A percentile compares a stretch with the other conserved stretches of the same genome.
Conservation (phyloP, 2,329 filamentous ascomycete species). For the Lecanosticta acicola region DNA sequence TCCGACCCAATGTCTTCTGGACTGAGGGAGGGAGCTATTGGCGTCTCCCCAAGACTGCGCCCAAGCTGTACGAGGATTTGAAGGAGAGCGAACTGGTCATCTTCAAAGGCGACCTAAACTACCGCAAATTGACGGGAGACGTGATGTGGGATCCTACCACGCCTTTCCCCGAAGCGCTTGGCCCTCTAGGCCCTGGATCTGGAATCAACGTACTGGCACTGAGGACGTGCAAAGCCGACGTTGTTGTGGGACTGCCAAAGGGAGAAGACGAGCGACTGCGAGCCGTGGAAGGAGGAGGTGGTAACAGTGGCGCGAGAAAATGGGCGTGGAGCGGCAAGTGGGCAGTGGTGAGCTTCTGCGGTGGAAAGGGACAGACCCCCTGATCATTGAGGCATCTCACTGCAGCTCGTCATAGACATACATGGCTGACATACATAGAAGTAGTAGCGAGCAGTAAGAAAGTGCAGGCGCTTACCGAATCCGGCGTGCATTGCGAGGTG, state of each 20-base stretch:
- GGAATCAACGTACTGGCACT: constrained; percentile 80
- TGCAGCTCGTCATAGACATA: not conserved
- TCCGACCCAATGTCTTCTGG: constrained; percentile 88
- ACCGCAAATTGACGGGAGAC: constrained; percentile 85
- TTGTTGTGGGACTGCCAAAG: constrained; percentile 77
- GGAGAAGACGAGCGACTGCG: constrained; percentile 79
- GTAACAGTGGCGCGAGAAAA: constrained; percentile 63
- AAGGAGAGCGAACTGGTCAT: constrained; percentile 80
- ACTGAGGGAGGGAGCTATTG: constrained; percentile 83
- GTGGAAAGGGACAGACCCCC: constrained; percentile 50
- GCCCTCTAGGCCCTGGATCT: constrained; percentile 73
- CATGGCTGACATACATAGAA: not conserved
- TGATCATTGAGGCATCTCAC: not conserved
- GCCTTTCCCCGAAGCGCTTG: constrained; percentile 76
- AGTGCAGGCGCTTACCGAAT: no score
- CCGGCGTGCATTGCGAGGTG: no score
- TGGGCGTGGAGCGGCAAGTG: constrained; percentile 98
- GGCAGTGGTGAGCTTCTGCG: constrained; percentile 81
- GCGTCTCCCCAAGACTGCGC: constrained; percentile 67
- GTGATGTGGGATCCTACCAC: constrained; percentile 86
- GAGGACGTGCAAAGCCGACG: constrained; percentile 93
- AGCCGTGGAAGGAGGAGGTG: constrained; percentile 62
- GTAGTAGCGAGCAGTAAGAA: no score
- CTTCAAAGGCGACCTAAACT: constrained; percentile 97
- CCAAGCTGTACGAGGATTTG: constrained; percentile 67